These are phyloP conservation scores for Endoconidiophora laricicola DNA, from an alignment of 2,329 filamentous ascomycete genomes.

Conservation along the genomic window DNA sequence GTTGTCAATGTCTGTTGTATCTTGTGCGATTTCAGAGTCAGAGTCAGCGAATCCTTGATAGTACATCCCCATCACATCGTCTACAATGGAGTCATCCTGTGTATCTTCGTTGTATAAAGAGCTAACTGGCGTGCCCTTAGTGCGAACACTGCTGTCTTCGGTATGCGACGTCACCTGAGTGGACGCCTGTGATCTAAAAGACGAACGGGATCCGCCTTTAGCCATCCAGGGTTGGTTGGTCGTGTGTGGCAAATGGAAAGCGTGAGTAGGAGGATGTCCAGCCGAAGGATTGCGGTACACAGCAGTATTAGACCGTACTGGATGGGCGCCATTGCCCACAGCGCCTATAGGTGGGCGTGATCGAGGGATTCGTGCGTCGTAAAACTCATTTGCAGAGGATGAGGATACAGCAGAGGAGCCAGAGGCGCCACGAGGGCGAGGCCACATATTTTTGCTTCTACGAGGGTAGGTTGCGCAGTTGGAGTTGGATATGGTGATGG, in stretches of 20 bases:
- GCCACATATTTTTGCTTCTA: constrained; percentile 6
- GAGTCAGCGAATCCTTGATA: constrained; percentile 41
- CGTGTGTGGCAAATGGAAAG: constrained; percentile 12
- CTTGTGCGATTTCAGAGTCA: constrained; percentile 16
- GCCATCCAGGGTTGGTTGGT: constrained; percentile 30
- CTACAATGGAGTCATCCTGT: constrained; percentile 43
- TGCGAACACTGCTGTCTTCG: constrained; percentile 66
- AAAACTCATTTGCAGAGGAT: constrained; percentile 25
- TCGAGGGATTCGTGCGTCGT: constrained; percentile 20
- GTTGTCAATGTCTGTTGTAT: constrained; percentile 13
- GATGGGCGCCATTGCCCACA: background rate
- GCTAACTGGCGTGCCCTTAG: constrained; percentile 59
- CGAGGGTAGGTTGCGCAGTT: background rate
- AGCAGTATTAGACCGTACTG: background rate
- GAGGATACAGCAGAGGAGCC: constrained; percentile 28
- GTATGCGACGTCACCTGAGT: constrained; percentile 49
- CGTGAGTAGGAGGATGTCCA: background rate
- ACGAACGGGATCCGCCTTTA: constrained; percentile 36
- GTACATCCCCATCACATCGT: constrained; percentile 56
- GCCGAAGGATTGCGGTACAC: background rate
- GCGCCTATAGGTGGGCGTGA: constrained; percentile 3
- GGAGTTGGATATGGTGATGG: background rate
- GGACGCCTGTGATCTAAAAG: constrained; percentile 38
- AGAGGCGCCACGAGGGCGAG: constrained; percentile 18
- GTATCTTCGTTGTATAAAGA: constrained; percentile 34